phyloP scores from a whole-genome alignment of 2,329 filamentous ascomycete species.

The Aspergillus fischeri region DNA sequence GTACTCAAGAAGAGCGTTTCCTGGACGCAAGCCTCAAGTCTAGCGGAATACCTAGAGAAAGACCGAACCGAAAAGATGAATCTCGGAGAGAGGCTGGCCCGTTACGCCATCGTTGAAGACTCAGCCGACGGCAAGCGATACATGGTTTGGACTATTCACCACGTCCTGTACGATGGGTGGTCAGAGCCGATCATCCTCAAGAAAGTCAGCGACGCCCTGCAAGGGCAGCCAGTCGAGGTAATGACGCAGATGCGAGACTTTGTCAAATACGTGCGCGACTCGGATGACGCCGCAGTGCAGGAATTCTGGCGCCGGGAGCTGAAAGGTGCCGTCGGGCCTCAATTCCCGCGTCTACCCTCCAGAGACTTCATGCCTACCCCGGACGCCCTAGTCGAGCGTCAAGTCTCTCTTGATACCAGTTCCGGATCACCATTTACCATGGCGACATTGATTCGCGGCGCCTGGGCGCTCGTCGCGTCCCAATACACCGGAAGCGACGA shows the following conservation, averaged over 20 bases:
- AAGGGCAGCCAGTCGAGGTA: constrained; percentile 13
- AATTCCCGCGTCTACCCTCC: constrained; percentile 49
- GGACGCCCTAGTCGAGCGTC: constrained; percentile 43
- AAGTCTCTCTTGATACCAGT: constrained; percentile 27
- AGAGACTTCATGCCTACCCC: constrained; percentile 45
- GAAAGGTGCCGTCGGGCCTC: constrained; percentile 42
- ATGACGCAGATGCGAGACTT: constrained; percentile 43
- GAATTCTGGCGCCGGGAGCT: constrained; percentile 48
- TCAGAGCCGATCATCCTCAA: constrained; percentile 37
- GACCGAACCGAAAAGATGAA: constrained; percentile 28
- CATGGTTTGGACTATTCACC: constrained; percentile 50
- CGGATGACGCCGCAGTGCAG: constrained; percentile 38
- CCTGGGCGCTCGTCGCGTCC: constrained; percentile 46
- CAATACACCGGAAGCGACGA: constrained; percentile 44
- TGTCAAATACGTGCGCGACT: constrained; percentile 45
- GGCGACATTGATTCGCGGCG: constrained; percentile 46
- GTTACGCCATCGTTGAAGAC: constrained; percentile 31
- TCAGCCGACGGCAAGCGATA: constrained; percentile 25
- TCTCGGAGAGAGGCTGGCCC: constrained; percentile 32
- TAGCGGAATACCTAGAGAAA: constrained; percentile 23
- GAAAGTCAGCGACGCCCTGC: constrained; percentile 27
- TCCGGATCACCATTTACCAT: constrained; percentile 36
- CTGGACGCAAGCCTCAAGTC: constrained; percentile 27
- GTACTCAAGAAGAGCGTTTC: constrained; percentile 28
- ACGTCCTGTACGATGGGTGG: constrained; percentile 51